A percentile compares a stretch with the other conserved stretches of the same genome.
phyloP scores from a whole-genome alignment of 2,329 filamentous ascomycete genomes.

The Claviceps arundinis region DNA sequence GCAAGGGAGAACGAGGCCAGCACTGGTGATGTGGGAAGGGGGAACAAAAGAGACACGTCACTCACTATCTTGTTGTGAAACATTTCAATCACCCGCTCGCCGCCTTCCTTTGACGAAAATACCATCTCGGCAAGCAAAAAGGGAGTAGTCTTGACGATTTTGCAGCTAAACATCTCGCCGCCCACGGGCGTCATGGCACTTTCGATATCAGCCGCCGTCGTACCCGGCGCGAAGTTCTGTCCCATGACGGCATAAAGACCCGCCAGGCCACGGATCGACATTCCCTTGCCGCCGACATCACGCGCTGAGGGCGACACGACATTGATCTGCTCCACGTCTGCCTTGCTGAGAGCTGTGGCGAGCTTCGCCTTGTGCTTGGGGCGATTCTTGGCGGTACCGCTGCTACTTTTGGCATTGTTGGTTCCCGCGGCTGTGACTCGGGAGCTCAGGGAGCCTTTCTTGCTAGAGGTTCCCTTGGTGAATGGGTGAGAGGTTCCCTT shows the following conservation, averaged over 20 bases:
- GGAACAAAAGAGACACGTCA: neutral
- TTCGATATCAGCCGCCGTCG: conserved; percentile 71
- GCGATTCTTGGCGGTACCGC: conserved; percentile 9
- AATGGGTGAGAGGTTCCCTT: conserved; percentile 31
- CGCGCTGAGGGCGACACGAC: conserved; percentile 11
- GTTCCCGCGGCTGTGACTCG: conserved; percentile 30
- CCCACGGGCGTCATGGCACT: conserved; percentile 68
- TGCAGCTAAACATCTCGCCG: conserved; percentile 54
- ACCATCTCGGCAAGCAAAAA: conserved; percentile 67
- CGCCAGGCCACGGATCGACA: conserved; percentile 61
- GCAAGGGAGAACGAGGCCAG: neutral
- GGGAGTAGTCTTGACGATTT: conserved; percentile 51
- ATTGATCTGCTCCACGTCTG: conserved; percentile 28
- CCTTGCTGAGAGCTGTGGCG: conserved; percentile 30
- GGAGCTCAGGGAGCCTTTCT: conserved; percentile 29
- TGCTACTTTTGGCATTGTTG: conserved; percentile 4
- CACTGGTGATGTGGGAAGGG: conserved; percentile 4
- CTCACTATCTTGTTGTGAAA: conserved; percentile 69
- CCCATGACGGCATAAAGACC: conserved; percentile 61
- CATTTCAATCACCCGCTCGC: conserved; percentile 58
- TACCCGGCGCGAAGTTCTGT: conserved; percentile 72
- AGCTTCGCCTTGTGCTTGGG: conserved; percentile 23
- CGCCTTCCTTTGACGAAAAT: conserved; percentile 58
- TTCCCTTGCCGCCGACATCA: conserved; percentile 25
- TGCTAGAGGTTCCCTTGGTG: conserved; percentile 18